Percentiles rank a stretch among this genome's conserved stretches.
These are phyloP conservation scores for Globisporangium heterothallicum DNA, from an alignment of 352 stramenopile genomes.

Conservation along the genomic window DNA sequence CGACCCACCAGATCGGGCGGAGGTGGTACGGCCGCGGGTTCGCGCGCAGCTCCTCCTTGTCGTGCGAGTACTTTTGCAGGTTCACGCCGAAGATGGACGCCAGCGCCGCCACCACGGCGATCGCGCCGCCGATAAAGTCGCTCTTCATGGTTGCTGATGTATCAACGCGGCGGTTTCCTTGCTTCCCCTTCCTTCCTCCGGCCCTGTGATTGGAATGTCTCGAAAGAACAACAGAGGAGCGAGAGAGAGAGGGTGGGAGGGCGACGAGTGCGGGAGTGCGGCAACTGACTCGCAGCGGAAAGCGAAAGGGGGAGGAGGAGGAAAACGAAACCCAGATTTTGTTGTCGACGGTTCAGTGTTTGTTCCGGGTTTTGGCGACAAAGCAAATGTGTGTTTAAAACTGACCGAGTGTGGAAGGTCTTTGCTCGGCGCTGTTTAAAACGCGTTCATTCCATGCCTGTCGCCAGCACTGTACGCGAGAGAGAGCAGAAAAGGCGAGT, in stretches of 20 bases:
- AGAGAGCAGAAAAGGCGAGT: not conserved
- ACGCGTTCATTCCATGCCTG: not conserved
- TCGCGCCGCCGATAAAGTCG: conserved; percentile 70
- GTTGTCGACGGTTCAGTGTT: conserved; percentile 1
- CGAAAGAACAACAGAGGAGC: not conserved
- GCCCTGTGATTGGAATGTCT: not conserved
- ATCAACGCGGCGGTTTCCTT: not conserved
- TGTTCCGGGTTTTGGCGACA: not conserved
- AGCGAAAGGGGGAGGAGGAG: not conserved
- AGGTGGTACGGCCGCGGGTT: conserved; percentile 71
- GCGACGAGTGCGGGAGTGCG: not conserved
- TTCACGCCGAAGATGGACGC: conserved; percentile 89
- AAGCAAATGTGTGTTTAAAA: not conserved
- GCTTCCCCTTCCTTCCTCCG: not conserved
- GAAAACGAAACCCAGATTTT: not conserved
- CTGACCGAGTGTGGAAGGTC: no score
- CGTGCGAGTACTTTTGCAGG: conserved; percentile 88
- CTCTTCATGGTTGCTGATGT: conserved; percentile 38
- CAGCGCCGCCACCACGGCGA: conserved; percentile 70
- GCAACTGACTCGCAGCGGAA: not conserved
- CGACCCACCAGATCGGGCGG: conserved; percentile 86
- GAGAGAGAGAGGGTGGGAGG: conserved; percentile 2
- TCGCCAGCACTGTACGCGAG: no score
- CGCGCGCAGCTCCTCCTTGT: conserved; percentile 72
- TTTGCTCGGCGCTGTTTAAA: no score